phyloP scores from a whole-genome alignment of 331 rosid species.

The Stylosanthes scabra region DNA sequence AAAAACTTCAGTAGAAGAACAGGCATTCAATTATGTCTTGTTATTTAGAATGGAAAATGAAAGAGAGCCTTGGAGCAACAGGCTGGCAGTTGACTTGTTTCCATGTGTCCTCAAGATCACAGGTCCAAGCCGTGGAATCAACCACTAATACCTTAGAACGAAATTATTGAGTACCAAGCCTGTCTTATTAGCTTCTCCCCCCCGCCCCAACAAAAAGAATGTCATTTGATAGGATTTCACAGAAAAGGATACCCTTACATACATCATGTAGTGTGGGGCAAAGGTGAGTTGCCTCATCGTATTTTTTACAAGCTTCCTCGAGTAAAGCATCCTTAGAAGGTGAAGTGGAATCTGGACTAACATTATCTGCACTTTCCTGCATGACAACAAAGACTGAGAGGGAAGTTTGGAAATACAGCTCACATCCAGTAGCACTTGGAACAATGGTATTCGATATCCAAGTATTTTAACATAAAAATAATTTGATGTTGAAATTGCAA shows the following conservation, averaged over 20 bases:
- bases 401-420: conserved; percentile 5
- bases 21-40: background rate
- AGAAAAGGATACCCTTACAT: conserved; percentile 47
- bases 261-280: conserved; percentile 99
- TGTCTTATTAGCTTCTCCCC: background rate
- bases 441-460: conserved; percentile 18
- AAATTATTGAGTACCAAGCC: background rate
- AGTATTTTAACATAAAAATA: background rate
- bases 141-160: background rate
- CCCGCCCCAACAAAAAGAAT: background rate
- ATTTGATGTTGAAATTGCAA: background rate
- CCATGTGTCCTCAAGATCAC: too few relatives aligned
- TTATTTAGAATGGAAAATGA: background rate
- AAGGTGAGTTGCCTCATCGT: conserved; percentile 93
- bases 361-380: conserved; percentile 99
- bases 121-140: too few relatives aligned
- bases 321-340: conserved; percentile 99
- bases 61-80: too few relatives aligned
- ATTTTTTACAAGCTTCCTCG: conserved; percentile 98
- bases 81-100: too few relatives aligned
- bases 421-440: conserved; percentile 15
- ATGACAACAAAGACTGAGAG: conserved; percentile 34
- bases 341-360: conserved; percentile 85
- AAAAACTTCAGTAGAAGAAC: background rate
- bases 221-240: conserved; percentile 28